Evolutionary conservation across 495 filamentous ascomycete species (phyloP).

Genomic region (Hapsidospora chrysogenum): DNA sequence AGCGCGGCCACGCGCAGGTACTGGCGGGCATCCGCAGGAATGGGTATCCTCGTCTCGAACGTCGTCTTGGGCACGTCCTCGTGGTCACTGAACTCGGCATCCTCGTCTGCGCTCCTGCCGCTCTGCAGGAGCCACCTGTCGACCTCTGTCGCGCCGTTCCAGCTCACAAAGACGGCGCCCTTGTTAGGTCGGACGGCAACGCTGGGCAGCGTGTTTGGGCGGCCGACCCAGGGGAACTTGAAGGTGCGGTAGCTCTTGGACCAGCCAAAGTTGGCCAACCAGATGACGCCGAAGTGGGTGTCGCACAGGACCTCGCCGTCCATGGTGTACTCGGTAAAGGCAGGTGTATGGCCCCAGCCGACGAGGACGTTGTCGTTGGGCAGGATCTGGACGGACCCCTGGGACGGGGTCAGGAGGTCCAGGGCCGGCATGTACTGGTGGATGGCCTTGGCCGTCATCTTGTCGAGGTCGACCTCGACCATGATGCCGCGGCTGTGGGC

Average conservation of each 20-base stretch:
- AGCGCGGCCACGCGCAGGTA: too few species aligned
- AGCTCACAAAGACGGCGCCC: constrained; percentile 9
- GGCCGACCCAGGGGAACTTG: constrained; percentile 11
- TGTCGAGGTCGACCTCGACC: constrained; percentile 22
- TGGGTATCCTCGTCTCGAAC: too few species aligned
- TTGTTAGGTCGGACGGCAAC: constrained; percentile 4
- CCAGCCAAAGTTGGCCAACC: background rate
- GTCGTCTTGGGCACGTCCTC: too few species aligned
- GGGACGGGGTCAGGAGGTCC: constrained; percentile 12
- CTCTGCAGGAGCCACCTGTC: too few species aligned
- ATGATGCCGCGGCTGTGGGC: constrained; percentile 24
- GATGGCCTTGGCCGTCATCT: constrained; percentile 14
- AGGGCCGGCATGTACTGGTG: constrained; percentile 7
- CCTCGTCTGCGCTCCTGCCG: too few species aligned
- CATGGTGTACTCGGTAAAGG: constrained; percentile 27
- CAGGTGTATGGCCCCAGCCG: constrained; percentile 30
- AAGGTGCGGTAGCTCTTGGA: constrained; percentile 7
- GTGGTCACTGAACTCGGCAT: too few species aligned
- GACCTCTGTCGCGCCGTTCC: constrained; percentile 15
- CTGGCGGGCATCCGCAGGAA: too few species aligned
- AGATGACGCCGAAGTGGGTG: constrained; percentile 8
- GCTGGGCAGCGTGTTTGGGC: constrained; percentile 7
- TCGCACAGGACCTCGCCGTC: constrained; percentile 11
- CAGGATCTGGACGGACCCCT: constrained; percentile 30
- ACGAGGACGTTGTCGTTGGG: constrained; percentile 28